Base-by-base conservation (phyloP, 2,329 filamentous ascomycete genomes). In the Zasmidium angulare region DNA sequence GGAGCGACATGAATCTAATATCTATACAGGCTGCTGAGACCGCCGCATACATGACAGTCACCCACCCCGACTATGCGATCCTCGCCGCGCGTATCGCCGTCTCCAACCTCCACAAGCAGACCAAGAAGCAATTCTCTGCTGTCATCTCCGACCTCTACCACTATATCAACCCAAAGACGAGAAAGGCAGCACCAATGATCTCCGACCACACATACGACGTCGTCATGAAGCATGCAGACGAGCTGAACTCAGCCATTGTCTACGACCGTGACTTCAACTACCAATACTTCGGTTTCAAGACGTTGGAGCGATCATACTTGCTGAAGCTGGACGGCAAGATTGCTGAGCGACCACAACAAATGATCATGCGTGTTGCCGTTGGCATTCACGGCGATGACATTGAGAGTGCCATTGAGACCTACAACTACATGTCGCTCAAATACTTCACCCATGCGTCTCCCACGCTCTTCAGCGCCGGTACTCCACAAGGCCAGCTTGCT, bases 231-330 rank as follows among this genome's bases (percentile, higher is more conserved):
- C 92, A 99, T 78, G 92, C 91, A 71, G 95, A 96, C 58, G 95
- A 99, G 79, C 85, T 99, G 59, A 96, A 99, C 83, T 98, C 93
- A 47, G 95, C 95, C 71, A 98, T 99, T 75, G 93, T 99, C 71
- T 99, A 98, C 72, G 95, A 99, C 81, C 90, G 95, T 69, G 95
- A 99, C 76, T 99, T 99, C 85, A 97, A 98, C 85, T 99, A 99
- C 83, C 95, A 99, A 82, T 99, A 96, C 82, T 99, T 99, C 72
- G 95, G 95, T 66, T 99, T 99, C 87, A 99, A 99, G 86, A 99
- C 95, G 7, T 83, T 99, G 43, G 95, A 99, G 83, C 89, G 95
- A 62, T 99, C 95, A 73, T 99, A 99, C 74, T 88, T 99, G 54
- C 88, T 99, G 68, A 93, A 96, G 75, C 89, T 98, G 67, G 86